These are phyloP conservation scores for Pseudogymnoascus sp. DNA, from an alignment of 2,329 filamentous ascomycete genomes.

Conservation along the genomic window DNA sequence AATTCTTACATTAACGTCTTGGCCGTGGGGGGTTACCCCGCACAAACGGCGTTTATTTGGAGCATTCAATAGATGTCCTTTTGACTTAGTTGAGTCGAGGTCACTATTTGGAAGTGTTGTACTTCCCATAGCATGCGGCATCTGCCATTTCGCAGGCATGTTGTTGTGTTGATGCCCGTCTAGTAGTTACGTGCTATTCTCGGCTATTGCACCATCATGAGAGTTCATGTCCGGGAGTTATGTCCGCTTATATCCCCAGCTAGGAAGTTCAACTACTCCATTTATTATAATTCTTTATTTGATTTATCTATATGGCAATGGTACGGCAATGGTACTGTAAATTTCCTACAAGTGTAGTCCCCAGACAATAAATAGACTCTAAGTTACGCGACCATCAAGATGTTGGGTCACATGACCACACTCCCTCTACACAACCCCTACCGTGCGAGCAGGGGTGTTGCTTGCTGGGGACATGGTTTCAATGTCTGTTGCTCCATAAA, in stretches of 20 bases:
- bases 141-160: neutral
- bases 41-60: neutral
- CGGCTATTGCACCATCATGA: conserved; percentile 5
- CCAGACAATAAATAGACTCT: neutral
- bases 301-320: neutral
- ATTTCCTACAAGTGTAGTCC: neutral
- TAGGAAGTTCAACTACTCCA: neutral
- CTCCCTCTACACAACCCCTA: neutral
- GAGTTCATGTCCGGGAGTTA: neutral
- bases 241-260: neutral
- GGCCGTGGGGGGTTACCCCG: conserved; percentile 1
- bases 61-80: neutral
- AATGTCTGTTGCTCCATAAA: conserved; percentile 7
- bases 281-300: neutral
- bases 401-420: neutral
- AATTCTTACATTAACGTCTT: neutral
- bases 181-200: conserved; percentile 5
- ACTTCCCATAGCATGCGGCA: neutral
- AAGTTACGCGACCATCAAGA: neutral
- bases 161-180: neutral
- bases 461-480: neutral
- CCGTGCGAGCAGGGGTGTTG: neutral
- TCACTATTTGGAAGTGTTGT: neutral
- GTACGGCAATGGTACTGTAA: neutral
- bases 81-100: conserved; percentile 3